Evolutionary conservation across 202 grass and related monocot genomes (phyloP).

Genomic region (Elaeis oleifera): DNA sequence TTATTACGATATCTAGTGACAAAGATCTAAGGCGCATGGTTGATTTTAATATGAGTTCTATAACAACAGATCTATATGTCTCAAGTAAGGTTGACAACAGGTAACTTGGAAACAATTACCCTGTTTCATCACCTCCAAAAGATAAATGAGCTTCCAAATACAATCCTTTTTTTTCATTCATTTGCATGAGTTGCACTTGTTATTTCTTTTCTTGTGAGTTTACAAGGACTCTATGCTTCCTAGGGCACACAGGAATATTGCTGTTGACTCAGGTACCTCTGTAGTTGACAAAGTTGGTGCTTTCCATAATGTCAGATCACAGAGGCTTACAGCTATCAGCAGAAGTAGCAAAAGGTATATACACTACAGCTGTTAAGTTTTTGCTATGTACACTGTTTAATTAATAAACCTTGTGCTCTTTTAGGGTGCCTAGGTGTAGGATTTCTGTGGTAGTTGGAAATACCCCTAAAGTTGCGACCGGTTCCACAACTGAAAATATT

Average conservation of each 20-base stretch:
- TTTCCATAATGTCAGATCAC: slow-evolving; percentile 14
- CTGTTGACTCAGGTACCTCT: slow-evolving; percentile 48
- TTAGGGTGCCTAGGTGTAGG: slow-evolving; percentile 58
- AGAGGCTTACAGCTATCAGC: slow-evolving; percentile 11
- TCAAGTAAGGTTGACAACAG: slow-evolving; percentile 83
- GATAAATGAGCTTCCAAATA: too few species aligned
- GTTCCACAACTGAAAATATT: slow-evolving; percentile 29
- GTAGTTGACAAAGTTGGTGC: slow-evolving; percentile 36
- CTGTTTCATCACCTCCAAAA: too few species aligned
- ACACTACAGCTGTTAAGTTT: neutral
- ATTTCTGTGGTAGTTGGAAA: slow-evolving; percentile 22
- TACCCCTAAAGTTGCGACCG: slow-evolving; percentile 24
- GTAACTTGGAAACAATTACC: slow-evolving; percentile 20
- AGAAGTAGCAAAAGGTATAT: neutral
- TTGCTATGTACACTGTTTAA: neutral
- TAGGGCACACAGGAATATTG: slow-evolving; percentile 33
- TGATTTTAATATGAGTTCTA: slow-evolving; percentile 72
- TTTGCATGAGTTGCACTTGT: too few species aligned
- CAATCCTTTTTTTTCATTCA: too few species aligned
- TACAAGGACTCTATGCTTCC: neutral
- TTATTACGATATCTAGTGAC: slow-evolving; percentile 87
- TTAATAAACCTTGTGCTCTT: slow-evolving; percentile 7
- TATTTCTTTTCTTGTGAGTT: too few species aligned
- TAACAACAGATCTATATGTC: slow-evolving; percentile 67
- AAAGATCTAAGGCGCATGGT: slow-evolving; percentile 92